Base-by-base conservation (phyloP, 208 protist species). In the Strigomonas galati region DNA sequence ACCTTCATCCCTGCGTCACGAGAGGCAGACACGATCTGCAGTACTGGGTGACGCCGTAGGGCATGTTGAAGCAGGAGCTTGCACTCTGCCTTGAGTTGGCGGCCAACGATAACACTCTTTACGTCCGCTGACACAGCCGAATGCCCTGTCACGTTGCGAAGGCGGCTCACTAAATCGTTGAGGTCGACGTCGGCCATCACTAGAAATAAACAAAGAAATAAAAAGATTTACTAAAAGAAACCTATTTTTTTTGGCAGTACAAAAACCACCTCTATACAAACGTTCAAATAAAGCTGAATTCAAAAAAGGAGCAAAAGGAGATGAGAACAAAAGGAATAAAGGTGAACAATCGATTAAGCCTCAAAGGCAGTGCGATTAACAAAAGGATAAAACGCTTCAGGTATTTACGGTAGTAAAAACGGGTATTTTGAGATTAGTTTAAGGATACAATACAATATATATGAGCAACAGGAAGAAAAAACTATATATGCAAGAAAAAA, bases 111-210 rank as follows among this genome's bases (percentile, higher is more conserved):
- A 57, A 60, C 67, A 59, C 31, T 69, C 70, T n/a, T 62, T 44
- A 15, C 63, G 19, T 10, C 35, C 4, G 63, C 51, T 5, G 61
- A 48, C 0, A 55, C 48, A 7, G 62, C 68, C 2, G 69, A 58
- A 64, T 91, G 82, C 14, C 88, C 88, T 6, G 88, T 84, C 1
- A 88, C 76, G 61, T 73, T 82, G 49, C 88, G 81, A 46, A 94
- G 71, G 30, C 82, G 72, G 60, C 84, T 75, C 62, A 89, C 85
- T 35, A 94, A 65, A 52, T 85, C 82, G 3, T 73, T 74, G 19
- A 94, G 72, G 24, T 87, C 76, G 26, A 74, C 44, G 35, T 79
- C 78, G 35, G 57, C 71, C 77, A 87, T 46, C 12, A 28, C 1
- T 32, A 53, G 6, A 53, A 53, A 32, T 32, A 52, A 61, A 67